Evolutionary conservation across 495 filamentous ascomycete genomes (phyloP).

Genomic region (Cladorrhinum samala): DNA sequence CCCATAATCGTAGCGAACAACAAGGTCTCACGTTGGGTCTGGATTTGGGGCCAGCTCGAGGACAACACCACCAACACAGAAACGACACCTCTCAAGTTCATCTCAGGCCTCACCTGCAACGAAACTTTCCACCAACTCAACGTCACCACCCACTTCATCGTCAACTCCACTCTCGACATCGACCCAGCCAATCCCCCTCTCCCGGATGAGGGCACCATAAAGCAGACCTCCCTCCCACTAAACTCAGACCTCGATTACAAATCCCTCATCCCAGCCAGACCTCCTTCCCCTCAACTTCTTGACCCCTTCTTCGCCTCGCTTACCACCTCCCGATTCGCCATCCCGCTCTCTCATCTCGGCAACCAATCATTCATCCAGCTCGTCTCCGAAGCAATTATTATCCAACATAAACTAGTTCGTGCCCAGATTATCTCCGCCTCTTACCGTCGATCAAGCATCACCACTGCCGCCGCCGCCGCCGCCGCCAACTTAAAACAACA

Average conservation of each 20-base stretch:
- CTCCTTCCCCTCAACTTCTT: constrained; percentile 13
- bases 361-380: no score
- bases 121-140: constrained; percentile 20
- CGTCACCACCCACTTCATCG: constrained; percentile 7
- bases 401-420: neutral
- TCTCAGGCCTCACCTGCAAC: constrained; percentile 20
- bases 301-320: constrained; percentile 24
- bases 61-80: constrained; percentile 7
- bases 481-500: no score
- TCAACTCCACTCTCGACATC: constrained; percentile 16
- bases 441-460: neutral
- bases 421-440: neutral
- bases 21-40: constrained; percentile 14
- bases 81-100: constrained; percentile 2
- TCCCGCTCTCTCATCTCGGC: constrained; percentile 10
- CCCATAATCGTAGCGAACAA: constrained; percentile 7
- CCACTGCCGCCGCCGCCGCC: no score
- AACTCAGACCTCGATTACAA: constrained; percentile 14
- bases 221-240: constrained; percentile 3
- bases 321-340: constrained; percentile 14
- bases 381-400: neutral
- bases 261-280: constrained; percentile 10
- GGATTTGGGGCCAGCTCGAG: constrained; percentile 21
- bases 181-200: constrained; percentile 12
- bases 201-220: constrained; percentile 11